A percentile compares a stretch with the other conserved stretches of the same genome.
Evolutionary conservation across 495 filamentous ascomycete genomes (phyloP).

Genomic region (Hypoxylon trugodes): DNA sequence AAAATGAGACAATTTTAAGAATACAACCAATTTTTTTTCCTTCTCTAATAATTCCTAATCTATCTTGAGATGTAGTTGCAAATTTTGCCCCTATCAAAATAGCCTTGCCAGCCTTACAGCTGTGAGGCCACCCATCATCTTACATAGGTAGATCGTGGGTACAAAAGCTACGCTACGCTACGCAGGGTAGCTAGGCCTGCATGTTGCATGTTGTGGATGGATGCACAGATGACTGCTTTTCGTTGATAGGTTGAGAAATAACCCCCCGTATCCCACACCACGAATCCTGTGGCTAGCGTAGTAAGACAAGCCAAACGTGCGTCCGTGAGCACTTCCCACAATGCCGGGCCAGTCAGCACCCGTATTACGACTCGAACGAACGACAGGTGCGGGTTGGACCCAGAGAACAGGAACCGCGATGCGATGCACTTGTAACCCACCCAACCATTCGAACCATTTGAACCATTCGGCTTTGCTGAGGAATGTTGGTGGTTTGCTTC

Average conservation of each 20-base stretch:
- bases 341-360: conserved; percentile 31
- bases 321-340: conserved; percentile 32
- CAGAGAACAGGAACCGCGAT: conserved; percentile 35
- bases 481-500: conserved; percentile 8
- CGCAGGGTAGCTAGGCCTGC: conserved; percentile 17
- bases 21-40: neutral
- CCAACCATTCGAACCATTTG: conserved; percentile 1
- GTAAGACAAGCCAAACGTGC: conserved; percentile 32
- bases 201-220: too few species aligned
- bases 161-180: conserved; percentile 19
- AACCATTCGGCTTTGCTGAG: too few species aligned
- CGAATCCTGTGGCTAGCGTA: conserved; percentile 1
- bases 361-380: conserved; percentile 30
- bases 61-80: conserved; percentile 10
- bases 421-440: conserved; percentile 25
- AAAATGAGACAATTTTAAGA: neutral
- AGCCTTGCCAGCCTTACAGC: conserved; percentile 38
- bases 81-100: conserved; percentile 24
- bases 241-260: conserved; percentile 20
- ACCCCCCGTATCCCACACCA: conserved; percentile 7
- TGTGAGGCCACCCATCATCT: conserved; percentile 41
- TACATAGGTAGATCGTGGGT: conserved; percentile 29
- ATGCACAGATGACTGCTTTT: conserved; percentile 1
- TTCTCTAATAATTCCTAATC: neutral
- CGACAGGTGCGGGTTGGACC: conserved; percentile 29